Conservation (phyloP, 176 grass and related monocot genomes). For the Cymbopogon citratus region DNA sequence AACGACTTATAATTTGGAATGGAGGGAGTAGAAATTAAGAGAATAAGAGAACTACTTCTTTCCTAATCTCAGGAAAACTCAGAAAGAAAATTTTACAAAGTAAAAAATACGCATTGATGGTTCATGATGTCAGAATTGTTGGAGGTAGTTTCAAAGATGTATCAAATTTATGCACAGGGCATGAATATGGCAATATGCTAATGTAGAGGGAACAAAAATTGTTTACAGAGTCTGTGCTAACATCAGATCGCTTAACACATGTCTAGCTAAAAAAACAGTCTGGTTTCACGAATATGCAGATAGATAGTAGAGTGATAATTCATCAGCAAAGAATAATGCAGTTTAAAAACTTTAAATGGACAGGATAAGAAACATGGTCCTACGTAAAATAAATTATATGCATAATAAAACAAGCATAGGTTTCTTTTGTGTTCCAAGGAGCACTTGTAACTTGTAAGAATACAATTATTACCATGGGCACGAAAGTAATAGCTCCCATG, state of each 20-base stretch:
- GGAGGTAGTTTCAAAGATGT: background rate
- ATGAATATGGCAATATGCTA: background rate
- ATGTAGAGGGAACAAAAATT: background rate
- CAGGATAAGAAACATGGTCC: constrained; percentile 6
- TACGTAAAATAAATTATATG: background rate
- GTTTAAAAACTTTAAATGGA: background rate
- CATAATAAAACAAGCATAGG: background rate
- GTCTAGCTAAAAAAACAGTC: background rate
- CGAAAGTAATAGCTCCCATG: constrained; percentile 9
- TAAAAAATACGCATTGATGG: background rate
- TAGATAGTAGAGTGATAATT: background rate
- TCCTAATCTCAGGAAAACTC: background rate
- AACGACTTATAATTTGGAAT: too few relatives aligned
- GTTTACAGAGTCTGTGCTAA: background rate
- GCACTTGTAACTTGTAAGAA: background rate
- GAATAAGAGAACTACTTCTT: background rate
- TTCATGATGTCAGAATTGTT: background rate
- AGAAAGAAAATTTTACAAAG: background rate
- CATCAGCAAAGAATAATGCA: background rate
- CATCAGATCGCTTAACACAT: background rate
- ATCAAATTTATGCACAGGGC: background rate
- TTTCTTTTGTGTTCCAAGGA: background rate
- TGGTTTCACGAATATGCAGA: constrained; percentile 1
- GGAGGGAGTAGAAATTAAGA: background rate
- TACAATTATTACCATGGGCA: background rate